Evolutionary conservation across 1,139 yeast species (phyloP).

Genomic region (Blastobotrys raffinosifermentans): DNA sequence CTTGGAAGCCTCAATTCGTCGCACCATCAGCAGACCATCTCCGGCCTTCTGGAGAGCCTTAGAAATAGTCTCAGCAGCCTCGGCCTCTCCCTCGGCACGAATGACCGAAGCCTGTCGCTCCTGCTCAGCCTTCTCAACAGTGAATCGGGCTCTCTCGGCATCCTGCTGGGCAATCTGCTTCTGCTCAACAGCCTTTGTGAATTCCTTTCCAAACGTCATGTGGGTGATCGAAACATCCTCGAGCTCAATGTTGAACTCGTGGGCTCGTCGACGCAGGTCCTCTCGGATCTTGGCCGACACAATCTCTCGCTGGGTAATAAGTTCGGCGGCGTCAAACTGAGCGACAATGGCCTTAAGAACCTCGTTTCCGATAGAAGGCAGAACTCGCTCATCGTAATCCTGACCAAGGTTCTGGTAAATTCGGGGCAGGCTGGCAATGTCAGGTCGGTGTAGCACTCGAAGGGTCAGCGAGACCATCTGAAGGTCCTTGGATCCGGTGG

Average conservation of each 20-base stretch:
- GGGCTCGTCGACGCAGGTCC: conserved; percentile 78
- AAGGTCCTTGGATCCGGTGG: conserved; percentile 95
- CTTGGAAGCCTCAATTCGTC: conserved; percentile 95
- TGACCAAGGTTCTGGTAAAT: conserved; percentile 88
- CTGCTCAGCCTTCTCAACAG: conserved; percentile 96
- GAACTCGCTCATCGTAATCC: conserved; percentile 94
- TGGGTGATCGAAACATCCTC: conserved; percentile 98
- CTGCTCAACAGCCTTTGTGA: conserved; percentile 97
- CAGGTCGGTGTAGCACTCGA: conserved; percentile 93
- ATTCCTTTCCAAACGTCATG: conserved; percentile 94
- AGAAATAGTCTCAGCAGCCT: conserved; percentile 92
- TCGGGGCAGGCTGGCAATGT: conserved; percentile 68
- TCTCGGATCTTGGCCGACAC: conserved; percentile 86
- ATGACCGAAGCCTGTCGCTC: conserved; percentile 92
- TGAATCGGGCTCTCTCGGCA: conserved; percentile 92
- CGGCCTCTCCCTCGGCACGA: conserved; percentile 99
- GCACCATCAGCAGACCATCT: conserved; percentile 87
- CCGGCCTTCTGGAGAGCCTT: conserved; percentile 93
- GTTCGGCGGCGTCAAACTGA: conserved; percentile 96
- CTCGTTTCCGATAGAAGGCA: conserved; percentile 96
- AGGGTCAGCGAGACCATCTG: conserved; percentile 93
- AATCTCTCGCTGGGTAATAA: conserved; percentile 94
- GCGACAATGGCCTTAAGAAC: conserved; percentile 93
- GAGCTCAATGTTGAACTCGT: conserved; percentile 80
- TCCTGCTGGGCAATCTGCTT: conserved; percentile 99